Evolutionary conservation across 768 basidiomycete genomes (phyloP).

Genomic region (Sarcodon sp.): DNA sequence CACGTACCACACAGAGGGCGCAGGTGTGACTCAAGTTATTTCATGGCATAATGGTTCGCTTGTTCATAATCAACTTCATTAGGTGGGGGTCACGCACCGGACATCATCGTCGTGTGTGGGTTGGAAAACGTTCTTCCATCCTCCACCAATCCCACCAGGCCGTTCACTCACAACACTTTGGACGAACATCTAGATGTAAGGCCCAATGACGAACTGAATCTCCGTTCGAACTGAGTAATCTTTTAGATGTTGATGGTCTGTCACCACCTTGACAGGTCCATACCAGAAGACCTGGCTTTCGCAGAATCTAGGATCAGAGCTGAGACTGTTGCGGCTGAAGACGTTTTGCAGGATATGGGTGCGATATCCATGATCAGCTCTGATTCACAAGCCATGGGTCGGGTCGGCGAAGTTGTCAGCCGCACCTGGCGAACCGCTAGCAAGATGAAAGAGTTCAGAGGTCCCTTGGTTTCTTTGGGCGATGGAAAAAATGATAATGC

Average conservation of each 20-base stretch:
- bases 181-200: constrained; percentile 95
- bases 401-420: constrained; percentile 87
- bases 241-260: constrained; percentile 98
- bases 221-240: not conserved
- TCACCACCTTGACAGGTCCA: constrained; percentile 87
- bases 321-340: constrained; percentile 96
- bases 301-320: constrained; percentile 95
- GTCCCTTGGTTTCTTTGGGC: constrained; percentile 58
- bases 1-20: constrained; percentile 95
- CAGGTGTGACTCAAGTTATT: constrained; percentile 45
- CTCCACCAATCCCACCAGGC: constrained; percentile 94
- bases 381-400: constrained; percentile 97
- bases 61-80: not conserved
- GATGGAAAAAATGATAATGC: constrained; percentile 73
- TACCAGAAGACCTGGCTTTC: constrained; percentile 89
- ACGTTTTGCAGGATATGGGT: constrained; percentile 84
- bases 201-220: constrained; percentile 1
- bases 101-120: constrained; percentile 96
- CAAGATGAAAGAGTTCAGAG: constrained; percentile 77
- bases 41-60: not conserved
- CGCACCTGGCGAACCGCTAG: constrained; percentile 96
- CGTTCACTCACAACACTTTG: constrained; percentile 82
- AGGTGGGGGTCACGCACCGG: constrained; percentile 95
- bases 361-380: constrained; percentile 96
- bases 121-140: constrained; percentile 84